These are phyloP conservation scores for Aspergillus arachidicola DNA, from an alignment of 2,329 filamentous ascomycete genomes.

Conservation along the genomic window DNA sequence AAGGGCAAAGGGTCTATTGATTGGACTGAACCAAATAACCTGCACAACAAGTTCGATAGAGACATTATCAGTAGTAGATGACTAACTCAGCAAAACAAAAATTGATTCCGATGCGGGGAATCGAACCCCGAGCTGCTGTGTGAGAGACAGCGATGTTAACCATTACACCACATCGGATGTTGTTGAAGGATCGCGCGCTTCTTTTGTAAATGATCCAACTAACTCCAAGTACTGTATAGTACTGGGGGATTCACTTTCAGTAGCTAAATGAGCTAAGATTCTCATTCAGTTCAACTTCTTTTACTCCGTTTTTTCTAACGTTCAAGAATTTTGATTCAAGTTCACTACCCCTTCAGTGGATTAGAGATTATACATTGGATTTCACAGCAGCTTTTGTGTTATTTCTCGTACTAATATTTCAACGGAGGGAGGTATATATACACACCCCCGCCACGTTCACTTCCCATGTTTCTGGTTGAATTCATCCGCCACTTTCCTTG, in stretches of 20 bases:
- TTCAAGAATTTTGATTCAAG: not conserved
- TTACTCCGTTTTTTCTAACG: not conserved
- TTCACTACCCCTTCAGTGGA: not conserved
- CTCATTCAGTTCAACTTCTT: not conserved
- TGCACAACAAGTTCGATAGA: not conserved
- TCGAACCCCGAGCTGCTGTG: conserved; percentile 32
- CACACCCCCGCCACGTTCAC: not conserved
- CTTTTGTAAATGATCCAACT: not conserved
- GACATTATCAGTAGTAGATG: not conserved
- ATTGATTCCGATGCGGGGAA: conserved; percentile 27
- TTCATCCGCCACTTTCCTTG: conserved; percentile 43
- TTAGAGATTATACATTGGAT: not conserved
- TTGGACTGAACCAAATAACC: not conserved
- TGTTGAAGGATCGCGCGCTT: not conserved
- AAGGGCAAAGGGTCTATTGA: not conserved
- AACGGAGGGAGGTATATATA: not conserved
- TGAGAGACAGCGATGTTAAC: conserved; percentile 29
- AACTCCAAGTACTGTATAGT: no score
- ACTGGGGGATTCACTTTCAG: no score
- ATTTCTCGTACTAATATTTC: not conserved
- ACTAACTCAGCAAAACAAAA: not conserved
- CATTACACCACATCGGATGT: conserved; percentile 27
- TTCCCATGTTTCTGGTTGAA: conserved; percentile 41
- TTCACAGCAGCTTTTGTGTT: not conserved
- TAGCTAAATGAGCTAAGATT: no score